Evolutionary conservation across 1,284 basidiomycete species (phyloP), one percentile per base, ranked within the genome.

Genomic region (Pascua guehoae): DNA sequence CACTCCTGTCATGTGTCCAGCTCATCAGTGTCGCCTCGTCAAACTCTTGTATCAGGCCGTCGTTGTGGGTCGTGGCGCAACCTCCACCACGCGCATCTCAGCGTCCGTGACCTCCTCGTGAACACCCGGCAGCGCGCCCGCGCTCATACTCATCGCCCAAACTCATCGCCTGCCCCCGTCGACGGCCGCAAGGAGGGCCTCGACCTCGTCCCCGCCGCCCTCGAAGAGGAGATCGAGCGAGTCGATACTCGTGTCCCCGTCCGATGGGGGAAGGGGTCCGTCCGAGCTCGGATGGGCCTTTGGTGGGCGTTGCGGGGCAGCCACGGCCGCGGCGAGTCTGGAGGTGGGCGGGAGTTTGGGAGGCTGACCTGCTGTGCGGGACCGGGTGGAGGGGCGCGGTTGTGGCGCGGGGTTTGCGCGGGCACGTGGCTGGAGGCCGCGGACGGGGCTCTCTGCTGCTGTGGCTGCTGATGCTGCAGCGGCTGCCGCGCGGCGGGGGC

Each of bases 241-340:
- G 58, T 70, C 69, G 51, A 69, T 66, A 38, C 63, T 66, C 15
- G 54, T 62, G 58, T 70, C 66, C 9, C 67, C 69, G 18, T 62
- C 60, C 3, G 60, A 62, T 39, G 54, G 56, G 2, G 60, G 56
- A 24, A 42, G 54, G 4, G 49, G 10, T 14, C 4, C 24, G 17
- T 32, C 4, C n/a, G 40, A 41, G 40, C n/a, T 32, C 24, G 24
- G 24, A 32, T 45, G 50, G 5, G 46, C 36, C 15, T 44, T 17
- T 2, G 43, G 43, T 16, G 41, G 49, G 3, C 51, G 56, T 12
- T 17, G 51, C n/a, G n/a, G n/a, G 5, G 41, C 7, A 17, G 17
- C 12, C 32, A 8, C 41, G 41, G 41, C 47, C 18, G 41, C 40
- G n/a, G 32, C 16, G 32, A 41, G 45, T 15, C 14, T 40, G 36